A percentile compares a stretch with the other conserved stretches of the same genome.
These are phyloP conservation scores for Trichoderma sp. DNA, from an alignment of 2,329 filamentous ascomycete species.

Conservation along the genomic window DNA sequence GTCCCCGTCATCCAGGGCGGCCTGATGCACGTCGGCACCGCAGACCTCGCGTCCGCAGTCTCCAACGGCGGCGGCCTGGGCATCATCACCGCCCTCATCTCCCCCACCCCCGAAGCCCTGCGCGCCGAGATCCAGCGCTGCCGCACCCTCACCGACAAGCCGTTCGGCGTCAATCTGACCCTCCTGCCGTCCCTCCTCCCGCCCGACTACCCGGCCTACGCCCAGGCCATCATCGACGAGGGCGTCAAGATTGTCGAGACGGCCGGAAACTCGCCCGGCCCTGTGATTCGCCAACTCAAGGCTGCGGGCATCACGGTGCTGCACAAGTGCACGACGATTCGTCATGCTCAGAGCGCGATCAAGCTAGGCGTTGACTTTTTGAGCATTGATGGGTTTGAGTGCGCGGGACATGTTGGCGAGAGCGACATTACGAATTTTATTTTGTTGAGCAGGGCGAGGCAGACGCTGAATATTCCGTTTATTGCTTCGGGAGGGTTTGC, in stretches of 20 bases:
- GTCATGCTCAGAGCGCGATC: conserved; percentile 85
- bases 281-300: conserved; percentile 87
- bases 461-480: conserved; percentile 81
- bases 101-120: conserved; percentile 86
- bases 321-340: conserved; percentile 97
- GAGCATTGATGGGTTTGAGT: conserved; percentile 96
- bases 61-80: conserved; percentile 81
- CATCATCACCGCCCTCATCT: conserved; percentile 84
- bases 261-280: conserved; percentile 82
- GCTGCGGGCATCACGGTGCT: conserved; percentile 73
- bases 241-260: conserved; percentile 90
- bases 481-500: conserved; percentile 96
- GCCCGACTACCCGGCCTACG: conserved; percentile 89
- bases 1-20: conserved; percentile 82
- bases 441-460: conserved; percentile 78
- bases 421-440: conserved; percentile 88
- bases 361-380: conserved; percentile 97
- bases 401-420: conserved; percentile 85
- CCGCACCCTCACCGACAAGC: conserved; percentile 71
- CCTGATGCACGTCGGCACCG: conserved; percentile 84
- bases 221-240: conserved; percentile 89
- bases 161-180: conserved; percentile 94
- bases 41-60: conserved; percentile 72
- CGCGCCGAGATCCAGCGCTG: conserved; percentile 90
- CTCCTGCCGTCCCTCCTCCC: conserved; percentile 86